Conservation (phyloP, 495 filamentous ascomycete genomes). For the Lindgomyces ingoldianus region DNA sequence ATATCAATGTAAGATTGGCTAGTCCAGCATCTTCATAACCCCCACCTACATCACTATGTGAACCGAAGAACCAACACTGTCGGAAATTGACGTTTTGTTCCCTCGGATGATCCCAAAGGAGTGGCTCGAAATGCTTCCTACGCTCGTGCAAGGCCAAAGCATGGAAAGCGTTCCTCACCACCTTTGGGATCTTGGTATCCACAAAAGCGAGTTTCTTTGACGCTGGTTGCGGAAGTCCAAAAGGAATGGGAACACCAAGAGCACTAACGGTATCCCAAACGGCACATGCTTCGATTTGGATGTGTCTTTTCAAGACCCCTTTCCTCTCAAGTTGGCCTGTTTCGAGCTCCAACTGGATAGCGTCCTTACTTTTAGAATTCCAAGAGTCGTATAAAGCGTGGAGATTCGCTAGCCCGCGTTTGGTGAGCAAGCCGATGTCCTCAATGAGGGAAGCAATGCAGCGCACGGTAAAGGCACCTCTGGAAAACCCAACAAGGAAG, state of each 20-base stretch:
- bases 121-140: conserved; percentile 52
- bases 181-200: conserved; percentile 1
- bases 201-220: conserved; percentile 1
- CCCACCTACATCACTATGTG: conserved; percentile 54
- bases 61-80: conserved; percentile 58
- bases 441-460: conserved; percentile 56
- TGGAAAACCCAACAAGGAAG: conserved; percentile 59
- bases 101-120: conserved; percentile 49
- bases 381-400: conserved; percentile 31
- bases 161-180: conserved; percentile 57
- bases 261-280: conserved; percentile 61
- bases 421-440: conserved; percentile 47
- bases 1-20: conserved; percentile 3
- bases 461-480: conserved; percentile 59
- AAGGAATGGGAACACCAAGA: conserved; percentile 37
- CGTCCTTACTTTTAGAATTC: too few species aligned
- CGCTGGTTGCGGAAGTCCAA: not conserved
- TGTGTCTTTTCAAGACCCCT: not conserved
- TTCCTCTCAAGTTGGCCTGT: conserved; percentile 10
- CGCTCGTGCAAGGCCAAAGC: conserved; percentile 59
- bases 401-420: conserved; percentile 35
- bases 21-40: conserved; percentile 34
- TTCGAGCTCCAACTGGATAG: too few species aligned
- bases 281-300: conserved; percentile 52
- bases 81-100: conserved; percentile 24